Base-by-base conservation (phyloP, 495 filamentous ascomycete species). In the Podospora sp. region DNA sequence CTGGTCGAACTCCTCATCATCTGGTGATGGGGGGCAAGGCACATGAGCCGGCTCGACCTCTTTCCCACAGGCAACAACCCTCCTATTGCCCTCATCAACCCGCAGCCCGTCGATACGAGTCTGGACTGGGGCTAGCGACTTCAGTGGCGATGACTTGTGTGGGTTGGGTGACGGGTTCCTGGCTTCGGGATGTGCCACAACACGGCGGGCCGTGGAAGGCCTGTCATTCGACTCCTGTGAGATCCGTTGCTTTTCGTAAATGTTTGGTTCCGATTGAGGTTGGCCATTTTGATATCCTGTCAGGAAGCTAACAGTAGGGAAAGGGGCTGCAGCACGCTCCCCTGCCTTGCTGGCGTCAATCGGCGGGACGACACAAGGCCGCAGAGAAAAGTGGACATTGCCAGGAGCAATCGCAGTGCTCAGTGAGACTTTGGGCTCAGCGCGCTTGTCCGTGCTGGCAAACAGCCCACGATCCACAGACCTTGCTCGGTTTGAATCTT, bases 351-450 rank as follows among this genome's bases (percentile, higher is more conserved):
- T 18, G 40, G 40, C 16, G 14, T 46, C 40, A 18, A 46, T 2
- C 16, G 4, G 40, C 2, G 40, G 40, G 5, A 46, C 2, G 40
- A 18, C 12, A 46, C 40, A 11, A 11, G 40, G 80, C 40, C 82
- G 72, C 40, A 71, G 79, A 8, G 86, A 78, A 26, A 79, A 77
- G 36, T 88, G 84, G 53, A 91, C 76, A 63, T 84, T 87, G 7
- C 89, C 89, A n/a, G 85, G 81, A 0, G 88, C 89, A 51, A 88
- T 78, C 5, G 87, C 83, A 29, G 82, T 86, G 67, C 84, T 91
- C 52, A 90, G 69, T 22, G 86, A 85, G 21, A 90, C 79, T 69
- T 82, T 87, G 16, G 91, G 84, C 65, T 87, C 89, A 22, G 87
- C 85, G 69, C 86, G 88, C 68, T 86, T 87, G 65, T 91, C 87